Conservation (phyloP, 2,329 filamentous ascomycete genomes). For the Hypomyces rosellus region DNA sequence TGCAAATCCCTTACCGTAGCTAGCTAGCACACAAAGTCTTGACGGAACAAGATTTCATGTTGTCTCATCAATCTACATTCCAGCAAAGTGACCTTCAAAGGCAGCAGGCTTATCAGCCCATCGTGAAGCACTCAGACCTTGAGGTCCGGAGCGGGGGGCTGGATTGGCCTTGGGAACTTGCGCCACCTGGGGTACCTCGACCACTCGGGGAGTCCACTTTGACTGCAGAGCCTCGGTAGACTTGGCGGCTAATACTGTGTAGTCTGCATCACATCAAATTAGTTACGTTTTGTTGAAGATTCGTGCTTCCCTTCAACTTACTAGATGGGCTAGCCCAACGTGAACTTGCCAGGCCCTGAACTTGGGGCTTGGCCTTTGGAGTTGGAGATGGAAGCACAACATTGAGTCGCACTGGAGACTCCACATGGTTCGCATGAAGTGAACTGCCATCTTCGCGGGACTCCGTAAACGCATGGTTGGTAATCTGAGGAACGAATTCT, state of each 20-base stretch:
- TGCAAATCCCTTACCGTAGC: too few relatives aligned
- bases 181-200: neutral
- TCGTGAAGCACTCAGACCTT: conserved; percentile 14
- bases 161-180: neutral
- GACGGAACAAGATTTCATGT: too few relatives aligned
- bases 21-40: too few relatives aligned
- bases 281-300: too few relatives aligned
- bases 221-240: neutral
- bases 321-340: conserved; percentile 11
- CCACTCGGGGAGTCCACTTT: neutral
- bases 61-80: too few relatives aligned
- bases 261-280: neutral
- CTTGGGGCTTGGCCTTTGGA: neutral
- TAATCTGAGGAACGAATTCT: too few relatives aligned
- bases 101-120: conserved; percentile 10
- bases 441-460: too few relatives aligned
- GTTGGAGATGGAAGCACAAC: too few relatives aligned
- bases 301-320: neutral
- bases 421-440: too few relatives aligned
- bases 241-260: neutral
- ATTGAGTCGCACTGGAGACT: too few relatives aligned
- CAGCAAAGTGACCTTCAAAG: neutral
- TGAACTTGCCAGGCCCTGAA: conserved; percentile 12
- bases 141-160: neutral
- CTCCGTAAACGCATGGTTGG: too few relatives aligned